Base-by-base conservation (phyloP, 2,329 filamentous ascomycete species). In the Parasarocladium wereldwijsianum region DNA sequence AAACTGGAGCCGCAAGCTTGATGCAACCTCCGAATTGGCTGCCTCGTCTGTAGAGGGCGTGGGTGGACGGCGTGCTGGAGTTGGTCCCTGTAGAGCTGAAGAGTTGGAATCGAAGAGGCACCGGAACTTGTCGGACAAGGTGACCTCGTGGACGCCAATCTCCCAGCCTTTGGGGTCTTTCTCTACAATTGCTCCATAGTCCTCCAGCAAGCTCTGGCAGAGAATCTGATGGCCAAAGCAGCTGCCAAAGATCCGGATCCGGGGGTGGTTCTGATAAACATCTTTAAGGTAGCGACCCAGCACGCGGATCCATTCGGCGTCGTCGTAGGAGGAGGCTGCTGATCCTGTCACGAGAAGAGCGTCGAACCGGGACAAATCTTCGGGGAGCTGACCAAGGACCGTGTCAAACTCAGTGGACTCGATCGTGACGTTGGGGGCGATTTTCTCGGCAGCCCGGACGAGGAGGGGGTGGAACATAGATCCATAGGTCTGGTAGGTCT, bases 141-240 rank as follows among this genome's bases (percentile, higher is more conserved):
- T 24, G 13, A 51, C 40, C 4, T 41, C 27, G 3, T 51, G 45
- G 0, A 51, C 43, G 15, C 49, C 45, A 3, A 51, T 28, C 29
- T 53, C 50, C 37, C 42, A 52, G 4, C 46, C 49, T 6, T 34
- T 34, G 0, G 45, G 44, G 11, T 46, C 39, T 29, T 46, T 45
- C 24, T 40, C 35, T 2, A 46, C 44, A 14, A 27, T 33, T 13
- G 32, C 50, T 0, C 48, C 48, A 17, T 41, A 34, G 3, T 37
- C 34, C 7, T 42, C 37, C 11, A 60, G 42, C 11, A 62, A 31
- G 4, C 52, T 47, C 30, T 54, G 47, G 32, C 49, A 53, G 4
- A 59, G 35, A 5, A 60, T 34, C 32, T 60, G 55, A 29, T 60
- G 56, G 2, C 57, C 55, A 26, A 60, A 60, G 32, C 57, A 61